These are phyloP conservation scores for Lachancea sp. DNA, from an alignment of 805 yeast species.

Conservation along the genomic window DNA sequence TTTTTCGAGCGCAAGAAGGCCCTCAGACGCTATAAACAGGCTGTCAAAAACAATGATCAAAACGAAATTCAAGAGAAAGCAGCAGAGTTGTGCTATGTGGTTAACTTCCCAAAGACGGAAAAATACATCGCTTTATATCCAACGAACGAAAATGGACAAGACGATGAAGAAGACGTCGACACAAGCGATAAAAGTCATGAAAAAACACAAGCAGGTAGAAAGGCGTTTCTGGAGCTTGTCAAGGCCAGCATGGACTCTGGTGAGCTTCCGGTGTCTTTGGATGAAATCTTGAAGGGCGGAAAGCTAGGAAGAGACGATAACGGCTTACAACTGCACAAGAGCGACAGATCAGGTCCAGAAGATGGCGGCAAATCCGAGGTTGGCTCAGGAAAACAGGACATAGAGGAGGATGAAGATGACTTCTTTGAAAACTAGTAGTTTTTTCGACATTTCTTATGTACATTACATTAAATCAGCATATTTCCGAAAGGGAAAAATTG, in stretches of 20 bases:
- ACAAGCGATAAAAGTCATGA: slow-evolving; percentile 25
- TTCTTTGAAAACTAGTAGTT: slow-evolving; percentile 36
- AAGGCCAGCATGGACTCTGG: slow-evolving; percentile 46
- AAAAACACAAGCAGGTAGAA: slow-evolving; percentile 39
- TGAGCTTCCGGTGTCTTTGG: slow-evolving; percentile 51
- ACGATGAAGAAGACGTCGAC: slow-evolving; percentile 14
- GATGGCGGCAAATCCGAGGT: slow-evolving; percentile 8
- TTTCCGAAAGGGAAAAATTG: neutral
- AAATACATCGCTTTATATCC: slow-evolving; percentile 81
- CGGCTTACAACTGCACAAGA: slow-evolving; percentile 17
- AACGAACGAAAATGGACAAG: slow-evolving; percentile 17
- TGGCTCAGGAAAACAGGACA: slow-evolving; percentile 10
- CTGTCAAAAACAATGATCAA: slow-evolving; percentile 30
- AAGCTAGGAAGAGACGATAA: slow-evolving; percentile 21
- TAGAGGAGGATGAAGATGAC: slow-evolving; percentile 32
- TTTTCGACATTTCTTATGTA: neutral
- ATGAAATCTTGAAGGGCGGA: slow-evolving; percentile 36
- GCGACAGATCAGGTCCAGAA: slow-evolving; percentile 11
- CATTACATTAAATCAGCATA: neutral
- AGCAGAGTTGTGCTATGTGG: slow-evolving; percentile 66
- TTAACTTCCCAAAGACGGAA: slow-evolving; percentile 69
- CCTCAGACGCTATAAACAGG: slow-evolving; percentile 46
- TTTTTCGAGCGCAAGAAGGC: slow-evolving; percentile 91
- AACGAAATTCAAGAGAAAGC: slow-evolving; percentile 41
- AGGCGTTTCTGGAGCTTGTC: slow-evolving; percentile 47